A percentile compares a stretch with the other conserved stretches of the same genome.
These are phyloP conservation scores for Alternaria rosae DNA, from an alignment of 2,329 filamentous ascomycete species.

Conservation along the genomic window DNA sequence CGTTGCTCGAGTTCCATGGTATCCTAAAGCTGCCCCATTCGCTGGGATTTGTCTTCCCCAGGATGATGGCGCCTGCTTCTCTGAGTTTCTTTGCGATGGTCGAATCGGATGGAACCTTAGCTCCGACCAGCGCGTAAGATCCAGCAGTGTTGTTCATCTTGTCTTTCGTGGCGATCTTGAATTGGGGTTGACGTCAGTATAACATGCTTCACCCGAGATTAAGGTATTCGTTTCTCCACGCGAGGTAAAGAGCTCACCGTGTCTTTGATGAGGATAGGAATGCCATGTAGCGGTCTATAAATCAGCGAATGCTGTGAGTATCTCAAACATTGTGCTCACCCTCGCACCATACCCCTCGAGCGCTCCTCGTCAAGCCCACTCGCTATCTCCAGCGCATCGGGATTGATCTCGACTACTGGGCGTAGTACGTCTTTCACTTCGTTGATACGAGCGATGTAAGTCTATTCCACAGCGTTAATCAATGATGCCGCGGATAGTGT, in stretches of 20 bases:
- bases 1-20: conserved; percentile 45
- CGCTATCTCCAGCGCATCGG: conserved; percentile 71
- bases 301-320: not conserved
- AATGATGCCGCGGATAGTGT: not conserved
- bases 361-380: conserved; percentile 67
- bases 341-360: conserved; percentile 61
- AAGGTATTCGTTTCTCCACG: too few relatives aligned
- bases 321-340: conserved; percentile 33
- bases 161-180: conserved; percentile 65
- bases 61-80: conserved; percentile 70
- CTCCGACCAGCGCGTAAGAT: conserved; percentile 70
- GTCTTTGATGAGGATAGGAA: conserved; percentile 78
- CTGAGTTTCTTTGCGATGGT: conserved; percentile 68
- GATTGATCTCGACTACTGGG: conserved; percentile 69
- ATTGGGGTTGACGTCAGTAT: too few relatives aligned
- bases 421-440: not conserved
- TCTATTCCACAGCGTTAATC: not conserved
- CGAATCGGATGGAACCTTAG: conserved; percentile 72
- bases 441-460: not conserved
- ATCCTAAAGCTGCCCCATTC: conserved; percentile 68
- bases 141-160: conserved; percentile 78
- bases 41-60: conserved; percentile 72
- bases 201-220: too few relatives aligned
- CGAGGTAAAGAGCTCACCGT: not conserved
- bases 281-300: conserved; percentile 69